Evolutionary conservation across 495 filamentous ascomycete species (phyloP), one percentile per base, ranked within the genome.

Genomic region (Trichoderma reesei): DNA sequence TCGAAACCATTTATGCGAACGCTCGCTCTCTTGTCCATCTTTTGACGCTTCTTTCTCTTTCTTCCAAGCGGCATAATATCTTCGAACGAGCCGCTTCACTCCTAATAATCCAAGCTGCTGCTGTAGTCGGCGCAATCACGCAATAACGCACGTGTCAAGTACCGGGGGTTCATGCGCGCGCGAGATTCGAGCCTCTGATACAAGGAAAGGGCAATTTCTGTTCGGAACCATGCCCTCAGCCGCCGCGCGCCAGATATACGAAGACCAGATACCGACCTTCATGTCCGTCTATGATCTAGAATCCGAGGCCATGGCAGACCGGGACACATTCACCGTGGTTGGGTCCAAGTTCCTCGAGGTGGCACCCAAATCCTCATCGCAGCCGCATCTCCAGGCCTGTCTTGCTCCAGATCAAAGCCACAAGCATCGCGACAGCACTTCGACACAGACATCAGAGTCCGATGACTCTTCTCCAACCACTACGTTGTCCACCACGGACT

Each of bases 401-500:
- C 20, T 56, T 56, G 51, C 20, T n/a, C 51, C 51, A 14, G 51
- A 75, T 73, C 64, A 37, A 66, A 31, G 63, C 65, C 82, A 85
- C 72, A 78, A 83, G 68, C 83, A 84, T 69, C 80, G 83, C 73
- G 80, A 84, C 69, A 87, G 84, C 72, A 84, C 85, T n/a, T 93
- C 90, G 34, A 95, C 90, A 4, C 85, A 88, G 65, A 82, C 85
- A 51, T 90, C 90, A 9, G 91, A 88, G 59, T 98, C 94, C 3
- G 89, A 87, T 34, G 92, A 97, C 69, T 96, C 92, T 8, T 98
- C 94, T 20, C 94, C 94, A 0, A 97, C 94, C 18, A 98, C 91
- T 3, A 96, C 93, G 1, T 83, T 92, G n/a, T 96, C 92, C 14
- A 96, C 91, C 13, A 88, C 92, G 51, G 94, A 93, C 71, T 92